Evolutionary conservation across 2,329 filamentous ascomycete species (phyloP).

Genomic region (Aspergillus cejpii): DNA sequence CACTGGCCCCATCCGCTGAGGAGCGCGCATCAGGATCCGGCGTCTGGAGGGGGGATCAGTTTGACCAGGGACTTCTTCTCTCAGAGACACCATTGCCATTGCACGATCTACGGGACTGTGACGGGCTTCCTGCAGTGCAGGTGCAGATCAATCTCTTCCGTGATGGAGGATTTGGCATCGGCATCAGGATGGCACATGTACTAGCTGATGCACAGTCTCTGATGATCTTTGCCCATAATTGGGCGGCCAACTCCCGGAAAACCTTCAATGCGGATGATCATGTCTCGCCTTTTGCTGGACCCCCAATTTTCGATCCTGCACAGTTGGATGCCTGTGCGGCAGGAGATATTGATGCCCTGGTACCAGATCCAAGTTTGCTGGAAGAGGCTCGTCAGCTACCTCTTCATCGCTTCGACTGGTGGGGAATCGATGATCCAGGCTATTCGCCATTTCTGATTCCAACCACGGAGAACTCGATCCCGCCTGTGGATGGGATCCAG

Average conservation of each 20-base stretch:
- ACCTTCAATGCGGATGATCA: no score
- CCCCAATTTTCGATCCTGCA: conserved; percentile 40
- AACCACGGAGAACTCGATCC: conserved; percentile 1
- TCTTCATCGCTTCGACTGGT: conserved; percentile 47
- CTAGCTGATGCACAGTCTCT: conserved; percentile 44
- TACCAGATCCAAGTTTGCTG: conserved; percentile 20
- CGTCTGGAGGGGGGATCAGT: background rate
- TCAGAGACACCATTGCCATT: conserved; percentile 32
- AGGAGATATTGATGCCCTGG: conserved; percentile 21
- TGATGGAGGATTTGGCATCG: conserved; percentile 40
- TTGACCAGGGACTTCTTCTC: conserved; percentile 1
- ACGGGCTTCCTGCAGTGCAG: conserved; percentile 27
- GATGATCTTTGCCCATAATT: conserved; percentile 41
- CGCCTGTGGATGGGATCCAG: conserved; percentile 15
- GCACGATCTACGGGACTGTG: conserved; percentile 22
- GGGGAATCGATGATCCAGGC: conserved; percentile 22
- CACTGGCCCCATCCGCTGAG: background rate
- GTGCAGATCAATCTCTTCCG: conserved; percentile 40
- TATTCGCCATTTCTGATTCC: conserved; percentile 3
- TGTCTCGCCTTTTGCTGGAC: no score
- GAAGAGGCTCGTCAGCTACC: conserved; percentile 31
- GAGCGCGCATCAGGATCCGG: background rate
- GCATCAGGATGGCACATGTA: conserved; percentile 41
- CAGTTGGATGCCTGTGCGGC: conserved; percentile 32
- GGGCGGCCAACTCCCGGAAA: no score